Base-by-base conservation (phyloP, 306 rosid species). In the Datisca glomerata region DNA sequence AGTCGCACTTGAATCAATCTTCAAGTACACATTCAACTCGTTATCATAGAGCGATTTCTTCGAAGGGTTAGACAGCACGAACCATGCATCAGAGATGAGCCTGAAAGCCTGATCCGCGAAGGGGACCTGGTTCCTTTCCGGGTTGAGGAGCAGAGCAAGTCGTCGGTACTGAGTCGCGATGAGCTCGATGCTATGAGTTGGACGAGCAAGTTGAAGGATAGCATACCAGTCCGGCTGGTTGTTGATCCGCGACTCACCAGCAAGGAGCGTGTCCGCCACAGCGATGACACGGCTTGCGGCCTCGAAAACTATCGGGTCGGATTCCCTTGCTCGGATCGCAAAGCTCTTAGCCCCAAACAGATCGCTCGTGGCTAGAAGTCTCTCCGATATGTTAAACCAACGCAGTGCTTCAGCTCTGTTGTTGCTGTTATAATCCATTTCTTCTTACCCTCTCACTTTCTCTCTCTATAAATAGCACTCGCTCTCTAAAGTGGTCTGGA, bases 281-380 rank as follows among this genome's bases (percentile, higher is more conserved):
- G 93, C 66, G 7, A 89, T 49, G 1, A 89, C 70, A 0, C 67
- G 78, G 32, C 83, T 80, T 0, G 95, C 64, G 1, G 76, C 73
- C 8, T 85, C 95, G 5, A 77, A 55, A 24, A 66, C 59, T 19
- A 53, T 53, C 7, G 93, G 95, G 71, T 83, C 81, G 19, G 91
- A 73, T 24, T 84, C 98, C 2, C 86, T 73, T 3, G 87, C 95
- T 0, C 98, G 83, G 63, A 89, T 66, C 11, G 95, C 98, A 12
- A 89, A 89, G 27, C 75, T 70, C 49, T 81, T 63, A 0, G 95
- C 79, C 24, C 95, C 95, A 33, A 67, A 81, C 17, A 83, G 24
- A 50, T 89, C 98, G 57, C 84, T 76, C 37, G 93, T 72, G 33
- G 69, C 66, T 3, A 89, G 71, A 0, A 83, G 79, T 67, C 72